A percentile compares a stretch with the other conserved stretches of the same genome.
phyloP scores from a whole-genome alignment of 257 asterid species.

The Nicotiana knightiana region DNA sequence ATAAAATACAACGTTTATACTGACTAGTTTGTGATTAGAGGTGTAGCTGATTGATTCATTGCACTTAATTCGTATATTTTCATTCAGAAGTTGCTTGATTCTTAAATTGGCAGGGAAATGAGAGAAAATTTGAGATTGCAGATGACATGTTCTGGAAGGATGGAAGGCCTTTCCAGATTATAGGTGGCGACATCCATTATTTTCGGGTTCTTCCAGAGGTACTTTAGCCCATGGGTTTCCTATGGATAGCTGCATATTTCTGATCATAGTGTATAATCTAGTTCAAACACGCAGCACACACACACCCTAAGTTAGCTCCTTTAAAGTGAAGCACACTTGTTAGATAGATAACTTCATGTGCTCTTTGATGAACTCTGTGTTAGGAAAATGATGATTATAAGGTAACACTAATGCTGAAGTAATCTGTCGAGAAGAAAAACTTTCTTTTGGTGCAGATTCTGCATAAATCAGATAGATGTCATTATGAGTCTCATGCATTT shows the following conservation, averaged over 20 bases:
- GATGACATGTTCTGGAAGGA: slow-evolving; percentile 91
- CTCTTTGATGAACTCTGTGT: background rate
- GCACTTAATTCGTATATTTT: background rate
- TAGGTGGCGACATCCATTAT: slow-evolving; percentile 95
- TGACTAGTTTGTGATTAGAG: background rate
- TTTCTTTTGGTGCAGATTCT: background rate
- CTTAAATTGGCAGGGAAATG: slow-evolving; percentile 34
- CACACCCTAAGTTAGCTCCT: background rate
- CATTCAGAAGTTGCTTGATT: background rate
- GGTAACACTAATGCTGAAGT: background rate
- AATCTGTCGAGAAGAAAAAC: background rate
- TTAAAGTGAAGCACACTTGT: background rate
- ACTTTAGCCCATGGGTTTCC: background rate
- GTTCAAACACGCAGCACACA: too few species aligned
- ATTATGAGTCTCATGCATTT: too few species aligned
- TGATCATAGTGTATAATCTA: background rate
- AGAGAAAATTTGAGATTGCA: slow-evolving; percentile 53
- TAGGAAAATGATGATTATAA: background rate
- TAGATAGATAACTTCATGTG: background rate
- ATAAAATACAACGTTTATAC: background rate
- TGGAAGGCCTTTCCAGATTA: slow-evolving; percentile 69
- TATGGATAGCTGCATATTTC: background rate
- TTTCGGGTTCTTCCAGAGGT: slow-evolving; percentile 90
- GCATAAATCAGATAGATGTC: background rate
- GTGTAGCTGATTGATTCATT: slow-evolving; percentile 4